Evolutionary conservation across 2,329 filamentous ascomycete genomes (phyloP), one percentile per base, ranked within the genome.

Genomic region (Clonostachys byssicola): DNA sequence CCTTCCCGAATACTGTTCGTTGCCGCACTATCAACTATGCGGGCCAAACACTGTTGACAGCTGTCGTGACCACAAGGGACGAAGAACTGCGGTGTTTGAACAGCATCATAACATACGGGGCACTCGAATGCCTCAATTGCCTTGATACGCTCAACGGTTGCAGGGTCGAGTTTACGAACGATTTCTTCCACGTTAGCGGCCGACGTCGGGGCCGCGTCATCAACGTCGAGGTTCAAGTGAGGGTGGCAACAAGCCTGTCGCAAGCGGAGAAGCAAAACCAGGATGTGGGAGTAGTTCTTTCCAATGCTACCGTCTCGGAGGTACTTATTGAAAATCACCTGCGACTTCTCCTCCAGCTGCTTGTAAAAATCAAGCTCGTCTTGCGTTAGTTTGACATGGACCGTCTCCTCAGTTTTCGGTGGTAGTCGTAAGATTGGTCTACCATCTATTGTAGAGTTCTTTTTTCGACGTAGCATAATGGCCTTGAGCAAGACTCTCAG

Each of bases 21-120:
- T 2, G 74, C 66, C 5, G 83, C 66, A 40, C 68, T 81, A 51
- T 89, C 88, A 0, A 76, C 75, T 42, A 95, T 76, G 47, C 78
- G 81, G 6, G 81, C 76, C 51, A 94, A 83, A 60, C 91, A 96
- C 52, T 91, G 86, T 1, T 77, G 71, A 64, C 91, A 96, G 20
- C 83, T 83, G 50, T 85, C 81, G 59, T 96, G 91, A 3, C 91
- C 91, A 58, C 91, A 96, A 2, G 89, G 89, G 45, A 89, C 74
- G 62, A 92, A 86, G 52, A 95, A 88, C 4, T 80, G 80, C 0
- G 89, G 88, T 51, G 92, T 91, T 13, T 78, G 74, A 7, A 86
- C 81, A 3, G 75, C 83, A 57, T 96, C 91, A 49, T 88, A 85
- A 62, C 91, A 96, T 17, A 94, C 83, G 0, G 88, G 88, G 58